Conservation (phyloP, 768 basidiomycete genomes). For the Baorangia bicolor region DNA sequence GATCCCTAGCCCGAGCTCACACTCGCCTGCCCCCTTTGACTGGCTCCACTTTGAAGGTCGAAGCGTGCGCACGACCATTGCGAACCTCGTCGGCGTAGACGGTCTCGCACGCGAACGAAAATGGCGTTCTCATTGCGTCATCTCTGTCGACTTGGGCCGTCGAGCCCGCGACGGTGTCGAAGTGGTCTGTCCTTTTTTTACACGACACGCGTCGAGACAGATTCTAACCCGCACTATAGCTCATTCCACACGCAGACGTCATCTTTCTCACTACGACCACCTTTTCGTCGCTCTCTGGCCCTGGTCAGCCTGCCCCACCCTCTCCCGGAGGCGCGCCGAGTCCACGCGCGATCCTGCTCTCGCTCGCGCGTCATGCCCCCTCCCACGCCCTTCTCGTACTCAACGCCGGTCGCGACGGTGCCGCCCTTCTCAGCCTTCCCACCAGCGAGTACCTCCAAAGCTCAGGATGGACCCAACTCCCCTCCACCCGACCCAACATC, state of each 20-base stretch:
- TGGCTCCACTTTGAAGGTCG: conserved; percentile 88
- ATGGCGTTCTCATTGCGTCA: conserved; percentile 80
- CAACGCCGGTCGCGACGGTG: conserved; percentile 77
- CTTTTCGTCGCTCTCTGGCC: conserved; percentile 15
- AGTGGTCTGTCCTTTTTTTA: conserved; percentile 53
- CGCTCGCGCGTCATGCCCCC: conserved; percentile 63
- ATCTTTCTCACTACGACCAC: conserved; percentile 55
- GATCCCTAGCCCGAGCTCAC: conserved; percentile 41
- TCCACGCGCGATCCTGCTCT: conserved; percentile 76
- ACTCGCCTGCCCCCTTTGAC: conserved; percentile 77
- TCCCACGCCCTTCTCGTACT: conserved; percentile 80
- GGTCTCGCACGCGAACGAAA: conserved; percentile 80
- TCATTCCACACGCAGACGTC: conserved; percentile 80
- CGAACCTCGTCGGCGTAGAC: conserved; percentile 76
- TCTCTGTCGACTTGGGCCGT: conserved; percentile 77
- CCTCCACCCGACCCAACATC: background rate
- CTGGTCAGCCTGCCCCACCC: conserved; percentile 39
- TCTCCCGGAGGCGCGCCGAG: conserved; percentile 49
- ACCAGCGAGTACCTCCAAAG: conserved; percentile 86
- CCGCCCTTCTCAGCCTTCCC: conserved; percentile 76
- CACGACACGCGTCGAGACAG: background rate
- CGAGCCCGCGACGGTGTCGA: conserved; percentile 75
- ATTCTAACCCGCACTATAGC: conserved; percentile 41
- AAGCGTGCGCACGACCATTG: conserved; percentile 74
- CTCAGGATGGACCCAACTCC: conserved; percentile 61